phyloP scores from a whole-genome alignment of 768 basidiomycete species.

The Paxillus ammoniavirescens region DNA sequence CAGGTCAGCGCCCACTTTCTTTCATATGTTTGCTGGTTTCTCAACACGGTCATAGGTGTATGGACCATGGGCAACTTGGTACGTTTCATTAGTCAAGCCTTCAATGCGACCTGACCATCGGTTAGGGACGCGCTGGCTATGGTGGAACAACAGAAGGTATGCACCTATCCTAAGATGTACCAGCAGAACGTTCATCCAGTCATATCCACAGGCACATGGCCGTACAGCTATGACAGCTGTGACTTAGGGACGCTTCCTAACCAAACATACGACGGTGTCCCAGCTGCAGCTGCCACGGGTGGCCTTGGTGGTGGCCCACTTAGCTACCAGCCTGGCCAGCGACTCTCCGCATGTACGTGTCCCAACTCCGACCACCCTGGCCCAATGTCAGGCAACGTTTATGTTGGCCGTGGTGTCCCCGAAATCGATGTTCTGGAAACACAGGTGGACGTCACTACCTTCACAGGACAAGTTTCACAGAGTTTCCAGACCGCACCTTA shows the following conservation, averaged over 20 bases:
- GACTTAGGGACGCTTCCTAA: slow-evolving; percentile 86
- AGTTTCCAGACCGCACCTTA: slow-evolving; percentile 81
- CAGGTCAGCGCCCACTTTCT: slow-evolving; percentile 50
- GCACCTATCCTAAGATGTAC: slow-evolving; percentile 10
- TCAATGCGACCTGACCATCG: slow-evolving; percentile 21
- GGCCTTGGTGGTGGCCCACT: slow-evolving; percentile 49
- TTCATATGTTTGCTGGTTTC: not conserved
- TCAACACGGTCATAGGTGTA: slow-evolving; percentile 36
- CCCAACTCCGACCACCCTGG: slow-evolving; percentile 86
- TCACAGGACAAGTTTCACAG: slow-evolving; percentile 72
- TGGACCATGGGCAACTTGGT: slow-evolving; percentile 78
- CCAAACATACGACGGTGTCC: slow-evolving; percentile 67
- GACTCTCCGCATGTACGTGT: slow-evolving; percentile 87
- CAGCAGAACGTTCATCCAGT: not conserved
- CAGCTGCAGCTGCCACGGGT: slow-evolving; percentile 56
- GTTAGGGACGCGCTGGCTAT: slow-evolving; percentile 79
- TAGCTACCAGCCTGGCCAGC: slow-evolving; percentile 84
- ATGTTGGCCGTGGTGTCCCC: slow-evolving; percentile 71
- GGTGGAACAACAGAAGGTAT: slow-evolving; percentile 84
- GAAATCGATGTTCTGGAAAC: slow-evolving; percentile 95
- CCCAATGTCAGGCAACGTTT: slow-evolving; percentile 45
- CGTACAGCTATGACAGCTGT: slow-evolving; percentile 82
- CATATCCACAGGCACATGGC: slow-evolving; percentile 50
- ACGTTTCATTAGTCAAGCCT: slow-evolving; percentile 8
- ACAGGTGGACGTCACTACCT: slow-evolving; percentile 53